Percentiles rank a stretch among this genome's conserved stretches.
Evolutionary conservation across 2,329 filamentous ascomycete genomes (phyloP).

Genomic region (Aureobasidium sp.): DNA sequence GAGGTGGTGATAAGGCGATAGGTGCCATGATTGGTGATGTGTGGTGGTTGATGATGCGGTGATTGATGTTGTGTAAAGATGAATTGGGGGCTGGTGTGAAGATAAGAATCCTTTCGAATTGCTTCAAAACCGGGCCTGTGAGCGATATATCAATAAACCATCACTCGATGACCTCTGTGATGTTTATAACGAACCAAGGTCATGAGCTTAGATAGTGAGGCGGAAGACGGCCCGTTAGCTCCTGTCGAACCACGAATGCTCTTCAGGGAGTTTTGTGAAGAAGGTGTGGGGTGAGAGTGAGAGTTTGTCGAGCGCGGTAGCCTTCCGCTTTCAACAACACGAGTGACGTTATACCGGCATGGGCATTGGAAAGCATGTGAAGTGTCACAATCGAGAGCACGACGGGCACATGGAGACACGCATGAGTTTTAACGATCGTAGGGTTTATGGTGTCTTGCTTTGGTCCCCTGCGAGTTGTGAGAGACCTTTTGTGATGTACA

Average conservation of each 20-base stretch:
- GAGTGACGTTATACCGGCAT: neutral
- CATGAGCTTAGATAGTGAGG: neutral
- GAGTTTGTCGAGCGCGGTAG: neutral
- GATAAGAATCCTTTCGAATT: neutral
- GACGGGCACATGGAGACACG: neutral
- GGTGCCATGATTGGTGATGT: conserved; percentile 36
- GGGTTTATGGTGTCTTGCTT: neutral
- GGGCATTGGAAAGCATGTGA: neutral
- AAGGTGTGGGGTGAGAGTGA: neutral
- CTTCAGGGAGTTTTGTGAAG: neutral
- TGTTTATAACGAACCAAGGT: neutral
- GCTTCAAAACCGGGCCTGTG: neutral
- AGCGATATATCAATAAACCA: neutral
- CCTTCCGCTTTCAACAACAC: neutral
- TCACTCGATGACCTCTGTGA: neutral
- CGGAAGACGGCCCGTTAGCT: conserved; percentile 16
- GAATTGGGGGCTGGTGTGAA: neutral
- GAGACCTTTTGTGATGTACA: neutral
- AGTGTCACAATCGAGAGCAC: neutral
- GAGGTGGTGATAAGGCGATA: conserved; percentile 36
- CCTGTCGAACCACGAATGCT: neutral
- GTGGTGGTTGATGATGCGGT: conserved; percentile 35
- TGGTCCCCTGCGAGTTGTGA: neutral
- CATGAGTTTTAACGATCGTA: neutral
- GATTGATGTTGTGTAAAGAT: conserved; percentile 19